Conservation (phyloP, 139 green algal species). For the Tetradesmus obliquus region DNA sequence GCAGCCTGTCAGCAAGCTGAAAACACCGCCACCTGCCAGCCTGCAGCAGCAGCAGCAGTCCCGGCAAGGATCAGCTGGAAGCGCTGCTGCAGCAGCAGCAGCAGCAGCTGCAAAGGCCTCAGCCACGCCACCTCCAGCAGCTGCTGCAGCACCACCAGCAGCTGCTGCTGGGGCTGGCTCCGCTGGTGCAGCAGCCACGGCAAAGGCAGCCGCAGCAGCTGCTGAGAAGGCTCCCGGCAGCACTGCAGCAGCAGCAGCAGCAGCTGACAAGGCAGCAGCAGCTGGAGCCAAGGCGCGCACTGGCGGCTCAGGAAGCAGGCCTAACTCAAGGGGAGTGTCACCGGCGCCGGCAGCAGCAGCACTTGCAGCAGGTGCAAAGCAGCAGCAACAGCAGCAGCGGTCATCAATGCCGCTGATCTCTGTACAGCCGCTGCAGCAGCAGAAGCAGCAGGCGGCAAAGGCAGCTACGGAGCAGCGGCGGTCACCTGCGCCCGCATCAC, state of each 20-base stretch:
- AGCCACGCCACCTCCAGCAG: background rate
- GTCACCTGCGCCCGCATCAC: conserved; percentile 12
- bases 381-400: conserved; percentile 33
- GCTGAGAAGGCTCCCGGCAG: background rate
- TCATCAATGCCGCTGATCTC: conserved; percentile 31
- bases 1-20: background rate
- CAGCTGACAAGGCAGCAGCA: background rate
- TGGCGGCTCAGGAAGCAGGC: background rate
- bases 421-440: conserved; percentile 22
- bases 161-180: background rate
- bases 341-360: background rate
- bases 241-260: background rate
- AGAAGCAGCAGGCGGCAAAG: conserved; percentile 4
- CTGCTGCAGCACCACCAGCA: background rate
- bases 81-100: conserved; percentile 4
- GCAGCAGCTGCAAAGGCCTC: background rate
- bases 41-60: conserved; percentile 25
- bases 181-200: background rate
- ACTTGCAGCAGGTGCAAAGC: background rate
- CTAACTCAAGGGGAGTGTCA: conserved; percentile 16
- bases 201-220: background rate
- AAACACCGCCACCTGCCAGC: conserved; percentile 23
- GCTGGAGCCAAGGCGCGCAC: background rate
- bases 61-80: background rate
- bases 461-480: conserved; percentile 8